Evolutionary conservation across 495 filamentous ascomycete genomes (phyloP), one percentile per base, ranked within the genome.

Genomic region (Penicillium salamii): DNA sequence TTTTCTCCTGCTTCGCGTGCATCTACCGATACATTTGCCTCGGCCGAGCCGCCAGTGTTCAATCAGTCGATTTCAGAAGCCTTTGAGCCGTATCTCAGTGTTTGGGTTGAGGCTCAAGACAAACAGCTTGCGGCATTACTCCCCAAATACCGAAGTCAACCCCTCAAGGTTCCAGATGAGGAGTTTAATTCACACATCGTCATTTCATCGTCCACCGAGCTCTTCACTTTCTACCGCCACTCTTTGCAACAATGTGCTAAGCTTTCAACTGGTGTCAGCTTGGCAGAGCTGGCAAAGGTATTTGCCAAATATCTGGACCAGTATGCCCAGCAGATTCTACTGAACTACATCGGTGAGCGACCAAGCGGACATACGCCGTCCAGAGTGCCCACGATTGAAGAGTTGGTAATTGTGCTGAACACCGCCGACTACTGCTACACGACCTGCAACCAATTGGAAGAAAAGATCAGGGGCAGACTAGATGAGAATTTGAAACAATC

Each of bases 71-170:
- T 98, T 55, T 98, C 93, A 1, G 91, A 96, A 49, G 93, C 93
- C 2, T 98, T 98, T 52, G 93, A 97, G 63, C 93, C 93, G 8
- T 97, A 97, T 65, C 77, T 98, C 33, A 96, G 90, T 61, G 74
- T 97, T 8, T 98, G 93, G 93, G 91, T 98, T 18, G 93, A 97
- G 50, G 89, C 88, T 21, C 93, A 97, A 67, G 93, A 97, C 60
- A 91, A 86, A 74, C 84, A 95, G 51, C 75, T 98, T 21, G 87
- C 90, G 9, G 74, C 77, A 5, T 83, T 97, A 71, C 87, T 98
- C 46, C 91, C 90, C 3, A 90, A 85, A 67, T 97, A 97, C 68
- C 88, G 88, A 42, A 80, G 81, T 43, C 90, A 96, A 57, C 88
- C 91, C 2, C 74, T 95, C 18, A 79, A 88, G 18, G 82, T 87